Evolutionary conservation across 1,139 yeast species (phyloP).

Genomic region (Pichia sp.): DNA sequence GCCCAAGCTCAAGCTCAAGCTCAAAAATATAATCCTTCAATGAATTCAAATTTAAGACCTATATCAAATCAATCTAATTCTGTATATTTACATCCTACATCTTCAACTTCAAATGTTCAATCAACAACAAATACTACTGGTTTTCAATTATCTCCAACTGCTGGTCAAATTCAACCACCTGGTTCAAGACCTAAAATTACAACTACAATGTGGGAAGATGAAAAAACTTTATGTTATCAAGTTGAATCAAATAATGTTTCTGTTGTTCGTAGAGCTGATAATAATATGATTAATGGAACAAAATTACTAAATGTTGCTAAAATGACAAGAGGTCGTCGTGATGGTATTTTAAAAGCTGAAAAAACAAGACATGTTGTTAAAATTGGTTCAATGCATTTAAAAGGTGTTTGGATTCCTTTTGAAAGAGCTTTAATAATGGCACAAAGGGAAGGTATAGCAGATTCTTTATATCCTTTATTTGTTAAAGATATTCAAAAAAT

Average conservation of each 20-base stretch:
- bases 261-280: slow-evolving; percentile 87
- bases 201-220: slow-evolving; percentile 97
- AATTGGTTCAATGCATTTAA: slow-evolving; percentile 93
- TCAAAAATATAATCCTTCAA: too few species aligned
- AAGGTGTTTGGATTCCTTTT: slow-evolving; percentile 98
- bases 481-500: slow-evolving; percentile 70
- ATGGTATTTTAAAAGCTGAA: slow-evolving; percentile 86
- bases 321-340: slow-evolving; percentile 94
- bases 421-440: slow-evolving; percentile 91
- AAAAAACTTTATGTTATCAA: slow-evolving; percentile 88
- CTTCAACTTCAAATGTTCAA: not conserved
- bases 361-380: slow-evolving; percentile 88
- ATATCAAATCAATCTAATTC: slow-evolving; percentile 5
- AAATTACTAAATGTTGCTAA: slow-evolving; percentile 87
- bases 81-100: too few species aligned
- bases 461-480: slow-evolving; percentile 77
- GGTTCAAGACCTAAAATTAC: slow-evolving; percentile 79
- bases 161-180: slow-evolving; percentile 56
- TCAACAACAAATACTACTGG: slow-evolving; percentile 16
- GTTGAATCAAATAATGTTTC: slow-evolving; percentile 89
- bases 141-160: slow-evolving; percentile 36
- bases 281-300: slow-evolving; percentile 94
- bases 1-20: not conserved
- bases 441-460: slow-evolving; percentile 82
- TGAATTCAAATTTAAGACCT: slow-evolving; percentile 1